Evolutionary conservation across 768 basidiomycete species (phyloP).

Genomic region (Pleurotus tuber-regium): DNA sequence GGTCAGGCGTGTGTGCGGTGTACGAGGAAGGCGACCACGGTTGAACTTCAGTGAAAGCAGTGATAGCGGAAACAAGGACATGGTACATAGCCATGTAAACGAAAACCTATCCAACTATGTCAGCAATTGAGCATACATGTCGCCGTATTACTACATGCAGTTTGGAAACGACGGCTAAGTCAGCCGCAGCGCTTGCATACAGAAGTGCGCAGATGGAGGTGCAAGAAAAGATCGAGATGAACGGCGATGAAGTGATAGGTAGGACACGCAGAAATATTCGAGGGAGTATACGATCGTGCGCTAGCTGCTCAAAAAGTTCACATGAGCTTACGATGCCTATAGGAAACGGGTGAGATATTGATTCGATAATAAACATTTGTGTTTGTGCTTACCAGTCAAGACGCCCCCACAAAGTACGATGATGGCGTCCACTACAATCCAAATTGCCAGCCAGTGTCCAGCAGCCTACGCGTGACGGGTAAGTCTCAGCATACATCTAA

Average conservation of each 20-base stretch:
- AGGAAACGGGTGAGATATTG: neutral
- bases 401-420: slow-evolving; percentile 74
- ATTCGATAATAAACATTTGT: too few species aligned
- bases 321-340: slow-evolving; percentile 58
- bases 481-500: neutral
- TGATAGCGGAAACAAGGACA: slow-evolving; percentile 62
- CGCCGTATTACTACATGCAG: slow-evolving; percentile 36
- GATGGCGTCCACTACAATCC: slow-evolving; percentile 65
- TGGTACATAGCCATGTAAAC: slow-evolving; percentile 63
- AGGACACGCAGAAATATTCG: slow-evolving; percentile 43
- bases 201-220: slow-evolving; percentile 45
- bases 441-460: slow-evolving; percentile 59
- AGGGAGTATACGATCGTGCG: slow-evolving; percentile 62
- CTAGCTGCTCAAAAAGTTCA: slow-evolving; percentile 55
- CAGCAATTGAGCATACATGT: neutral
- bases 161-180: slow-evolving; percentile 51
- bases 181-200: slow-evolving; percentile 58
- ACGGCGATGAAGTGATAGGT: slow-evolving; percentile 49
- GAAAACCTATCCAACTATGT: slow-evolving; percentile 46
- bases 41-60: slow-evolving; percentile 63
- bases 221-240: slow-evolving; percentile 51
- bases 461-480: slow-evolving; percentile 38
- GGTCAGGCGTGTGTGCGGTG: slow-evolving; percentile 34
- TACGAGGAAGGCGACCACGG: slow-evolving; percentile 53
- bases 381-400: slow-evolving; percentile 47